Evolutionary conservation across 257 asterid species (phyloP), one percentile per base, ranked within the genome.

Genomic region (Coffea canephora): DNA sequence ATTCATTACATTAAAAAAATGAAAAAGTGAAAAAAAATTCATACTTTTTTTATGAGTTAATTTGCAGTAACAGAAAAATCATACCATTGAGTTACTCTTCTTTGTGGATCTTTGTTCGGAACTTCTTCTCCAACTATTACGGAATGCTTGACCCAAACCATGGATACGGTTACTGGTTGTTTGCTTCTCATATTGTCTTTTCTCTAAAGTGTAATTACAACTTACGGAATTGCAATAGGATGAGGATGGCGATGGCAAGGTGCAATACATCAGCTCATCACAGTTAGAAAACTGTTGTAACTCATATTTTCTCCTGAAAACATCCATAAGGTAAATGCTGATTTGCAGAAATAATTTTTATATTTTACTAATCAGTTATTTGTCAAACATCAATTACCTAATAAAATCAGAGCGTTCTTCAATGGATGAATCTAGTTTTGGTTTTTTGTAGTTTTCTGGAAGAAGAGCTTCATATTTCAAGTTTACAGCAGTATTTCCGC

Each of bases 321-420:
- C 61, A 84, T 73, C 61, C 76, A 71, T 41, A 62, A 78, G 55
- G 11, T 66, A 64, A 61, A 18, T 55, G 34, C 57, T 15, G 69
- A 59, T 78, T 84, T 82, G 84, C 81, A 83, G 80, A 57, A 76
- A 69, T 66, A 36, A 2, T 46, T 8, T 25, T 13, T 73, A 74
- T 2, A 66, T 41, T 36, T 69, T 72, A 39, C 48, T 61, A 64
- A 73, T 62, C 69, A 54, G 0, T 34, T 68, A 50, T 15, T 52
- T 71, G 77, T 73, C 52, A 66, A 59, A 48, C 52, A 31, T n/a
- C 18, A 12, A 73, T 66, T 82, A 93, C 98, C 94, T 89, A 80
- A 95, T 93, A 90, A 95, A 95, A 89, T 93, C 97, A n/a, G 86
- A 74, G 3, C 98, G 96, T 78, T 91, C 95, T 79, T 91, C 98